Conservation (phyloP, 1,284 basidiomycete species). For the Athelia sp. region DNA sequence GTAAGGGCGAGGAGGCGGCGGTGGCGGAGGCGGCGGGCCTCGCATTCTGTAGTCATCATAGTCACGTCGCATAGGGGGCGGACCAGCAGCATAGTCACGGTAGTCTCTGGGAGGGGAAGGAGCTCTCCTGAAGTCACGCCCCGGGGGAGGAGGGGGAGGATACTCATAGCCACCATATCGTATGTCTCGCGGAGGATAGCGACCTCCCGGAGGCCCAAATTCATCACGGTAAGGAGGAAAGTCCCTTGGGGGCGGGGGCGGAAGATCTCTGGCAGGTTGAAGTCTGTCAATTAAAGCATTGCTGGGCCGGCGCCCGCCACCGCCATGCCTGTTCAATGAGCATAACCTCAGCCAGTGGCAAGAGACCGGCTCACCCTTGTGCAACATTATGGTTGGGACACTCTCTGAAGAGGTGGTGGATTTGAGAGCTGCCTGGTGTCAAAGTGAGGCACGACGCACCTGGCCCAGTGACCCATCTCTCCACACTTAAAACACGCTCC, state of each 20-base stretch:
- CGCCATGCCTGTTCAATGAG: background rate
- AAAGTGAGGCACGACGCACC: slow-evolving; percentile 39
- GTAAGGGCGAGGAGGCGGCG: slow-evolving; percentile 15
- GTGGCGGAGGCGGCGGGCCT: slow-evolving; percentile 35
- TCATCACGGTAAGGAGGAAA: slow-evolving; percentile 50
- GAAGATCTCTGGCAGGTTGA: slow-evolving; percentile 42
- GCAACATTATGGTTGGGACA: slow-evolving; percentile 50
- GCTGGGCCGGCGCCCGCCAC: slow-evolving; percentile 29
- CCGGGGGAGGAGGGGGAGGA: slow-evolving; percentile 36
- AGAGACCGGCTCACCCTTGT: background rate
- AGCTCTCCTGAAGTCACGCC: slow-evolving; percentile 55
- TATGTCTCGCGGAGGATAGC: slow-evolving; percentile 17
- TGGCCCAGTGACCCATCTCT: slow-evolving; percentile 79
- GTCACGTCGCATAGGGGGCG: slow-evolving; percentile 46
- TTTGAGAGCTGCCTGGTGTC: slow-evolving; percentile 4
- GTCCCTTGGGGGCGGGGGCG: slow-evolving; percentile 36
- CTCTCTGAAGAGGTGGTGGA: slow-evolving; percentile 42
- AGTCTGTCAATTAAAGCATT: slow-evolving; percentile 55
- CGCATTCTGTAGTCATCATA: slow-evolving; percentile 62
- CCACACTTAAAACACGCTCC: slow-evolving; percentile 84
- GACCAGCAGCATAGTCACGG: slow-evolving; percentile 53
- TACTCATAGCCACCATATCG: slow-evolving; percentile 50
- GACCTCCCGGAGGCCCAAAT: slow-evolving; percentile 35
- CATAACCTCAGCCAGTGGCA: background rate
- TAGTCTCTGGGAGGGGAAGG: slow-evolving; percentile 60